Base-by-base conservation (phyloP, 2,329 filamentous ascomycete genomes). In the Cephalotrichum gorgonifer region DNA sequence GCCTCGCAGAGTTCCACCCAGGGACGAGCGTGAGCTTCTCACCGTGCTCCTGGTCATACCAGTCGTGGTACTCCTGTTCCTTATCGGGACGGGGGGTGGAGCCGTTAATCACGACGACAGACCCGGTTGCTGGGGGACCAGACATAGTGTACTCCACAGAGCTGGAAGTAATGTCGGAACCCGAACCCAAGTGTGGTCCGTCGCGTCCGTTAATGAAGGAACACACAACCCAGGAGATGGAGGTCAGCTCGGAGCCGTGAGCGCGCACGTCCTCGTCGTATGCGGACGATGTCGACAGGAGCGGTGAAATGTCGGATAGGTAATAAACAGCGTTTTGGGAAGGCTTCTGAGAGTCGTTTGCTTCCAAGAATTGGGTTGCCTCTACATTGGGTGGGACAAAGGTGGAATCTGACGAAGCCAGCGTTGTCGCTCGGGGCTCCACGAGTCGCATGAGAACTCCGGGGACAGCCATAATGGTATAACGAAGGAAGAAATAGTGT, bases 31-130 rank as follows among this genome's bases (percentile, higher is more conserved):
- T 48, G 5, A 54, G 49, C 30, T 50, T 50, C 8, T 17, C 44
- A 14, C 53, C 47, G 43, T 54, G 53, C 47, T 54, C 53, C 22
- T 48, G 38, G 41, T 52, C 44, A 28, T 54, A 54, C 53, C 53
- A 54, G 15, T 39, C 51, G 31, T 53, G 43, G 23, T 53, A 54
- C 38, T 54, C 51, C 14, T 50, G 22, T 22, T 51, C 53, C 33
- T 48, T 50, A 30, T 49, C 53, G 14, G 49, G 44, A 12, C 44
- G 8, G 7, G 53, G 53, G 4, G 53, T 54, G 12, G 31, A 47
- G 8, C 51, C 53, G 46, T 54, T 53, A 28, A 33, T 28, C 11
- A 54, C 51, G 33, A 54, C 15, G 4, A 47, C 31, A 3, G 51
- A 52, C 12, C 44, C 47, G 2, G 31, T 6, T 8, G 27, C 43